Conservation (phyloP, 2,329 filamentous ascomycete genomes). For the Trichoderma simmonsii region DNA sequence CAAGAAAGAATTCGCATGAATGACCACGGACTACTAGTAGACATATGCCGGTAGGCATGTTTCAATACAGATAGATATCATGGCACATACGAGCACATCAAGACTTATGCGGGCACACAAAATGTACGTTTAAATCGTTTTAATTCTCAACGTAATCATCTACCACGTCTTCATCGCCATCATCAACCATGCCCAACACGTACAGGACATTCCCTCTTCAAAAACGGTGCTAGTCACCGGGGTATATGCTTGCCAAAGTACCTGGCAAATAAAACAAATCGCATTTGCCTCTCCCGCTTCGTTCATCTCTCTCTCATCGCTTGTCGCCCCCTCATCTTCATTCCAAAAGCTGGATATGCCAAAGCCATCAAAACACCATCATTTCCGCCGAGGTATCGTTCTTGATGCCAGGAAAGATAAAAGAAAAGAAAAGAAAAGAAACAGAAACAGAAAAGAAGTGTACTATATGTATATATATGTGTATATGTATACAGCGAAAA, state of each 20-base stretch:
- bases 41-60: background rate
- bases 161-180: background rate
- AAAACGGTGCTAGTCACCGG: slow-evolving; percentile 14
- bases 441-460: background rate
- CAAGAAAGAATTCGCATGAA: background rate
- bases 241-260: slow-evolving; percentile 19
- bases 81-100: background rate
- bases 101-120: background rate
- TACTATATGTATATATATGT: background rate
- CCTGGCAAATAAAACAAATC: background rate
- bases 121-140: background rate
- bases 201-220: background rate
- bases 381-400: background rate
- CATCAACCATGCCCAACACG: background rate
- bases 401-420: background rate
- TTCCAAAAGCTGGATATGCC: background rate
- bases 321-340: background rate
- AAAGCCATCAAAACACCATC: background rate
- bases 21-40: background rate
- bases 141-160: slow-evolving; percentile 6
- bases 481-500: background rate
- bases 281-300: background rate
- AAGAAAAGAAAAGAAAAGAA: background rate
- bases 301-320: background rate
- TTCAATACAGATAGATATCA: background rate